phyloP scores from a whole-genome alignment of 169 alveolate genomes.

The Sarcocystis neurona region DNA sequence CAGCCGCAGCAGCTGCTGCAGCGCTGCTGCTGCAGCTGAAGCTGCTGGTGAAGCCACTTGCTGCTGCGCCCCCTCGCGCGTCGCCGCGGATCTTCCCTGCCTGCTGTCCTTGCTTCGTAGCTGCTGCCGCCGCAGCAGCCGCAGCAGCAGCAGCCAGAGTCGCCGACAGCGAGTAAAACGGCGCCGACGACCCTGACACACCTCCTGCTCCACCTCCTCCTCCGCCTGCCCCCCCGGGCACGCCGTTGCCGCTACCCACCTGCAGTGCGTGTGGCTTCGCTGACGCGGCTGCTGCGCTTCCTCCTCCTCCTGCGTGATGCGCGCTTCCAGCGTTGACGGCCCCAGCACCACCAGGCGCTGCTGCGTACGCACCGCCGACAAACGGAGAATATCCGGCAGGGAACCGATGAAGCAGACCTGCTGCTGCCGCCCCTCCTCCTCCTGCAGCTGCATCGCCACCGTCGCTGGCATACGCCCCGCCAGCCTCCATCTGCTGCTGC shows the following conservation, averaged over 20 bases:
- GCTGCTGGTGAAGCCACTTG: neutral
- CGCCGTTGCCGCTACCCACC: neutral
- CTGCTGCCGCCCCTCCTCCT: constrained; percentile 39
- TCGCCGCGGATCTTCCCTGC: neutral
- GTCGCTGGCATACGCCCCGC: constrained; percentile 29
- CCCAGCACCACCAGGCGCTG: constrained; percentile 30
- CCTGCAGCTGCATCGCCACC: neutral
- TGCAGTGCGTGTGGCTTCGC: neutral
- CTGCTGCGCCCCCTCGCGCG: neutral
- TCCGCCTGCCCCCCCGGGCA: neutral
- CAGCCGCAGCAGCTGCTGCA: constrained; percentile 10
- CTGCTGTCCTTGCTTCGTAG: constrained; percentile 5
- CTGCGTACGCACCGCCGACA: constrained; percentile 18
- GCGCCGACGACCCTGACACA: neutral
- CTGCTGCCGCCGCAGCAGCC: constrained; percentile 48
- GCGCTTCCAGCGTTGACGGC: constrained; percentile 38
- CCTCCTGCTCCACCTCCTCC: constrained; percentile 7
- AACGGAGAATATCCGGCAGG: constrained; percentile 27
- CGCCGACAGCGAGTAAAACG: constrained; percentile 39
- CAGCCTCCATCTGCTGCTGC: constrained; percentile 51
- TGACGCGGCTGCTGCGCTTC: constrained; percentile 34
- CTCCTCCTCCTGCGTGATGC: constrained; percentile 35
- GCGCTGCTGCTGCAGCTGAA: too few relatives aligned
- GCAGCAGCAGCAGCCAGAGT: constrained; percentile 25
- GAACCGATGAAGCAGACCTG: neutral